phyloP scores from a whole-genome alignment of 345 rosid genomes.

The Aquilaria sinensis region DNA sequence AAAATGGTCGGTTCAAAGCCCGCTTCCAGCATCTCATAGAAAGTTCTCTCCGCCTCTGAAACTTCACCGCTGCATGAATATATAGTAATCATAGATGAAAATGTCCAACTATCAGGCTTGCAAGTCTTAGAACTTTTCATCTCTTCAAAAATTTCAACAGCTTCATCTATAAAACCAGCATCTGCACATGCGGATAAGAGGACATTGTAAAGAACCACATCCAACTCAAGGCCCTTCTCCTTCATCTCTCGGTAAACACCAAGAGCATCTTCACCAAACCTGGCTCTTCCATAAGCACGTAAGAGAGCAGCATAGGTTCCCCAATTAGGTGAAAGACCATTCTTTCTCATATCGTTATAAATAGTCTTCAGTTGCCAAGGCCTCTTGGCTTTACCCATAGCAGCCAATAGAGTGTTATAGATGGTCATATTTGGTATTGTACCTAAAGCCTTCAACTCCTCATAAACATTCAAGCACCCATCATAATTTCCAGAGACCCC shows the following conservation, averaged over 20 bases:
- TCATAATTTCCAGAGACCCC: conserved; percentile 60
- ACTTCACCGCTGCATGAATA: conserved; percentile 73
- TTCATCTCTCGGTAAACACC: conserved; percentile 69
- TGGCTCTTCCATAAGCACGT: conserved; percentile 77
- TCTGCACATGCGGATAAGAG: conserved; percentile 90
- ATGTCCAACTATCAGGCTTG: conserved; percentile 89
- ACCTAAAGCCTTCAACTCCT: conserved; percentile 87
- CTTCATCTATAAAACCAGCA: conserved; percentile 63
- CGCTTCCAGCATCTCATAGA: conserved; percentile 70
- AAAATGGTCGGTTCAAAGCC: conserved; percentile 80
- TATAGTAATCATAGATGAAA: conserved; percentile 78
- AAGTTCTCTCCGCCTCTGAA: conserved; percentile 67
- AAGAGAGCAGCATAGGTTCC: conserved; percentile 63
- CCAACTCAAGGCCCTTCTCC: conserved; percentile 56
- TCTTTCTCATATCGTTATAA: conserved; percentile 57
- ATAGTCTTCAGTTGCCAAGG: conserved; percentile 85
- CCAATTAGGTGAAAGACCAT: conserved; percentile 56
- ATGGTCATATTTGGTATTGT: conserved; percentile 59
- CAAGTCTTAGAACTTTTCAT: conserved; percentile 53
- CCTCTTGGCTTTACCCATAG: conserved; percentile 94
- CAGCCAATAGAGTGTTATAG: conserved; percentile 72
- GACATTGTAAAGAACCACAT: conserved; percentile 67
- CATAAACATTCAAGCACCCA: conserved; percentile 88
- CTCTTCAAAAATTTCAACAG: conserved; percentile 59
- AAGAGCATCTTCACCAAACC: conserved; percentile 76